phyloP scores from a whole-genome alignment of 768 basidiomycete species.

The Tulasnella calospora region DNA sequence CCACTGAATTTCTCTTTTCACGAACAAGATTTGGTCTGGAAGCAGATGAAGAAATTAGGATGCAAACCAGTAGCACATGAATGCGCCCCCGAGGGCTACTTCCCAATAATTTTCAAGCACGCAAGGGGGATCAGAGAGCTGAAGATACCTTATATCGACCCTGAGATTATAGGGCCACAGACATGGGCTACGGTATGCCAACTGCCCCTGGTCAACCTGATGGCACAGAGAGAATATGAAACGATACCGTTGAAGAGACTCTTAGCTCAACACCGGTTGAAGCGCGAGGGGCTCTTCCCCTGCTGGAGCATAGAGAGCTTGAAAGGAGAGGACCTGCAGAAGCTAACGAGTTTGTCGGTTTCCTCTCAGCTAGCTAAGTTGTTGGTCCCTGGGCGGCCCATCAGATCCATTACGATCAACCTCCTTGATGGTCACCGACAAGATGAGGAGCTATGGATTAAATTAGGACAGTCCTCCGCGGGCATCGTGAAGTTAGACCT shows the following conservation, averaged over 20 bases:
- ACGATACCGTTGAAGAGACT: no score
- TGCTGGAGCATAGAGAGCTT: not conserved
- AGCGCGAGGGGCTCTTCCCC: no score
- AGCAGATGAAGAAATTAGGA: not conserved
- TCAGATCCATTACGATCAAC: not conserved
- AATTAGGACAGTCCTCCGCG: not conserved
- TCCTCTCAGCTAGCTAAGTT: not conserved
- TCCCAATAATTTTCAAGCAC: not conserved
- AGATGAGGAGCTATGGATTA: not conserved
- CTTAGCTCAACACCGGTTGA: no score
- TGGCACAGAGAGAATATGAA: no score
- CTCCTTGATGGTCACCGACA: no score
- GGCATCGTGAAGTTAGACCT: not conserved
- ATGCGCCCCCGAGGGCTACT: not conserved
- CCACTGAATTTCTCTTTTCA: not conserved
- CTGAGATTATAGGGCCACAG: not conserved
- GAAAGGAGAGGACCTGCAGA: not conserved
- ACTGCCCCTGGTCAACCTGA: not conserved
- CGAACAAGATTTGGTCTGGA: not conserved
- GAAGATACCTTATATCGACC: not conserved
- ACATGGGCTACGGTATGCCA: not conserved
- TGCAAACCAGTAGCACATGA: not conserved
- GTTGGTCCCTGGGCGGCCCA: not conserved
- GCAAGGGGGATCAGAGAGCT: not conserved
- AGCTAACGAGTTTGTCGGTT: not conserved